Base-by-base conservation (phyloP, 768 basidiomycete species). In the Lanmaoa rubissima region DNA sequence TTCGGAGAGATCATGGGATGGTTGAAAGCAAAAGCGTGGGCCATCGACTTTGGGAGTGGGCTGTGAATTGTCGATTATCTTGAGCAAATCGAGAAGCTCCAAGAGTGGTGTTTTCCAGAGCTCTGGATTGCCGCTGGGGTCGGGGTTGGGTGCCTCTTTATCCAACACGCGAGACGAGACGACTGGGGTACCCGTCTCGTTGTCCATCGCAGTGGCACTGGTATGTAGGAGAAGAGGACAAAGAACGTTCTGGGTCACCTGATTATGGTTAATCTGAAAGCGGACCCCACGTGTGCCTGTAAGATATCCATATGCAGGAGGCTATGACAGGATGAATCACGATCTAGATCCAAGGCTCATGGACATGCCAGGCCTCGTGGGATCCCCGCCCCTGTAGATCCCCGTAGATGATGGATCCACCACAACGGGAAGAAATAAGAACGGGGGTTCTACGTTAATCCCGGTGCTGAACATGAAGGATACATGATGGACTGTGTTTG, bases 11-110 rank as follows among this genome's bases (percentile, higher is more conserved):
- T 63, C 64, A 0, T 31, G 16, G 24, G 56, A 53, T 1, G 51
- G 64, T 10, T 62, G 64, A 48, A 65, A 51, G n/a, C 60, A 65
- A 36, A 59, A 54, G 6, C 40, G 43, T 16, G 49, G 56, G 13
- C 28, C 46, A 11, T 53, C 35, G 1, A 28, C 5, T 39, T 31
- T 47, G 40, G 36, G 36, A 13, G 28, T 12, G 26, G 51, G 51
- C 3, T 5, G 24, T 9, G 54, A 55, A 8, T 5, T 5, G 28
- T 63, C 54, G 17, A 53, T 34, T 24, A 50, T 16, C 16, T 40
- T 38, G 49, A 61, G 43, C 4, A 54, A 44, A 43, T 6, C 4
- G 19, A 65, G 54, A n/a, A 65, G 48, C 17, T 55, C 54, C 5
- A 56, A 13, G 38, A 64, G 58, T 0, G 65, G 55, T 36, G 11